phyloP scores from a whole-genome alignment of 2,329 filamentous ascomycete genomes.

The Aspergillus caelatus region DNA sequence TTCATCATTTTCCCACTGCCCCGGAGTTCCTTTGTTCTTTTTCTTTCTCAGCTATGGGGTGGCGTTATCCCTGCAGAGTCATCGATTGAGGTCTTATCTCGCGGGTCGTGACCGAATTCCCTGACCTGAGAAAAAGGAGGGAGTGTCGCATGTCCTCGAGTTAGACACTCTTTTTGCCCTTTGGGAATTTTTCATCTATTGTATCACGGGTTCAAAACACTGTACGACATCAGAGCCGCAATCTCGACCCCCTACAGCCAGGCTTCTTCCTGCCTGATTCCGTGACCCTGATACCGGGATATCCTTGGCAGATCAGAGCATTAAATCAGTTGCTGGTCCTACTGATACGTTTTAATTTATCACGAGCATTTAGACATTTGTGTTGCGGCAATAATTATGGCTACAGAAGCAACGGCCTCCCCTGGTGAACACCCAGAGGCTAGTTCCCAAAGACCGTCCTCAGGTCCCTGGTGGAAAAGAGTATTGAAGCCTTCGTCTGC shows the following conservation, averaged over 20 bases:
- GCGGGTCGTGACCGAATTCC: neutral
- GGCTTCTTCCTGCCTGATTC: neutral
- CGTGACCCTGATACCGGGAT: neutral
- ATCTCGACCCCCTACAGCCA: neutral
- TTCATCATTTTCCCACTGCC: neutral
- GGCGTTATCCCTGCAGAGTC: neutral
- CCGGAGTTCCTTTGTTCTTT: neutral
- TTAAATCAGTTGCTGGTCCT: neutral
- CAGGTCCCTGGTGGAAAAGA: conserved; percentile 24
- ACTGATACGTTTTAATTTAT: neutral
- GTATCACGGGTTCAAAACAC: neutral
- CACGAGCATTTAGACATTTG: neutral
- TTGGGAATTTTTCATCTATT: neutral
- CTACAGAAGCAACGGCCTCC: neutral
- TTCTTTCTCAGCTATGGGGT: neutral
- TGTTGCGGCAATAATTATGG: neutral
- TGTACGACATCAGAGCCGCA: neutral
- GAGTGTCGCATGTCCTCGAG: neutral
- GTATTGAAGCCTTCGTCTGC: conserved; percentile 17
- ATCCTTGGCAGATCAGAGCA: neutral
- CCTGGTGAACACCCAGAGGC: neutral
- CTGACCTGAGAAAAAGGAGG: neutral
- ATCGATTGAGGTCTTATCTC: conserved; percentile 1
- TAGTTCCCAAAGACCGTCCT: neutral
- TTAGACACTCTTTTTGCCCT: neutral